Percentiles rank a stretch among this genome's conserved stretches.
phyloP scores from a whole-genome alignment of 2,329 filamentous ascomycete species.

The Truncatella angustata region DNA sequence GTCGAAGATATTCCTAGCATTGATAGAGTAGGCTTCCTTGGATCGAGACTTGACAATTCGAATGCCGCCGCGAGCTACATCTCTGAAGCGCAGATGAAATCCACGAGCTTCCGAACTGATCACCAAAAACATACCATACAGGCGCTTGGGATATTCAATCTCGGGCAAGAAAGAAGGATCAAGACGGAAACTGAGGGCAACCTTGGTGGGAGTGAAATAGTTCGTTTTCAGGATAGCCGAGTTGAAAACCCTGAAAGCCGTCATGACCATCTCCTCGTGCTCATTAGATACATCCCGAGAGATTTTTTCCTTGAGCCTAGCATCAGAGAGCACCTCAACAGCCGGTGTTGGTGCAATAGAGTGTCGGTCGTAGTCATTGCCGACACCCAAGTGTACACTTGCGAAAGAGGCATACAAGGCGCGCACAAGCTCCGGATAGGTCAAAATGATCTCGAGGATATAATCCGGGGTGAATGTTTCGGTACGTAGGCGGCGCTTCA shows the following conservation, averaged over 20 bases:
- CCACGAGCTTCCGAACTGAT: conserved; percentile 96
- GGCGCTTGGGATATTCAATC: conserved; percentile 86
- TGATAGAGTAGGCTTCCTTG: conserved; percentile 94
- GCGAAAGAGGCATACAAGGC: conserved; percentile 90
- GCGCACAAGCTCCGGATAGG: conserved; percentile 83
- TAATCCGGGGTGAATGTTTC: conserved; percentile 99
- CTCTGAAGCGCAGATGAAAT: conserved; percentile 95
- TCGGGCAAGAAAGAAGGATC: conserved; percentile 85
- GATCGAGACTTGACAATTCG: conserved; percentile 98
- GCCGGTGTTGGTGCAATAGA: conserved; percentile 54
- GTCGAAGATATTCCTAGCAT: conserved; percentile 93
- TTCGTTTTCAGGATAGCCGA: conserved; percentile 93
- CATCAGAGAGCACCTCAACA: conserved; percentile 71
- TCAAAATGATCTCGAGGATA: conserved; percentile 93
- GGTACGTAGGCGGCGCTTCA: conserved; percentile 91
- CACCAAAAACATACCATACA: conserved; percentile 98
- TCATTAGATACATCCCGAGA: conserved; percentile 82
- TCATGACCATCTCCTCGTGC: conserved; percentile 98
- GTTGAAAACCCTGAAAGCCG: conserved; percentile 95
- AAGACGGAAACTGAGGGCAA: conserved; percentile 93
- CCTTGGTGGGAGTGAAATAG: conserved; percentile 95
- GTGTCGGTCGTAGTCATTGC: conserved; percentile 48
- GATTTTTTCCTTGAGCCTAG: conserved; percentile 72
- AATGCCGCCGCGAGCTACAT: conserved; percentile 95
- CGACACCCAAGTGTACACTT: conserved; percentile 69